phyloP scores from a whole-genome alignment of 768 basidiomycete genomes.

The Suillus subalutaceus region DNA sequence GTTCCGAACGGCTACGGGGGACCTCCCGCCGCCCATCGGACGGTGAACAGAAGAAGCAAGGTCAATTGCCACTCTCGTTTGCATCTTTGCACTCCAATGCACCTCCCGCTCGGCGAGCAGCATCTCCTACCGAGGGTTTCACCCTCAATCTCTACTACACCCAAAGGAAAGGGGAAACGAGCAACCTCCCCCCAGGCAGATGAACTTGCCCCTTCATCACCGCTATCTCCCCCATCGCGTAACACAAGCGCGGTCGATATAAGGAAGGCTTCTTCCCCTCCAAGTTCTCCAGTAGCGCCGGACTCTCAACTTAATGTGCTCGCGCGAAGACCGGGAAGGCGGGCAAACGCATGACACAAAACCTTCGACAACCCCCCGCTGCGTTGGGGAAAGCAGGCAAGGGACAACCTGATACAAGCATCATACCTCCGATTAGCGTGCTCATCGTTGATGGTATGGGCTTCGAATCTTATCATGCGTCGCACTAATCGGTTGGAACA shows the following conservation, averaged over 20 bases:
- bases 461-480: constrained; percentile 2
- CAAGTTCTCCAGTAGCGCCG: constrained; percentile 32
- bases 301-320: constrained; percentile 27
- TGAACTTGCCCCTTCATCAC: constrained; percentile 19
- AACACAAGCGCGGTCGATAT: constrained; percentile 30
- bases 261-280: constrained; percentile 38
- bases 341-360: constrained; percentile 34
- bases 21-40: constrained; percentile 30
- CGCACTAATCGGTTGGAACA: constrained; percentile 36
- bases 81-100: constrained; percentile 28
- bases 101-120: constrained; percentile 27
- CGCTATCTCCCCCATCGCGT: constrained; percentile 20
- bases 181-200: constrained; percentile 33
- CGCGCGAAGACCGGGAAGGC: constrained; percentile 34
- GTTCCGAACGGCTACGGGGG: constrained; percentile 30
- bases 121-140: constrained; percentile 23
- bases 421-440: constrained; percentile 96
- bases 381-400: constrained; percentile 52
- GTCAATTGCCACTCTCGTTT: constrained; percentile 31
- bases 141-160: constrained; percentile 10
- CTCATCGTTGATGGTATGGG: constrained; percentile 93
- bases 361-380: constrained; percentile 27
- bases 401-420: constrained; percentile 58
- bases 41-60: constrained; percentile 30
- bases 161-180: constrained; percentile 31